Base-by-base conservation (phyloP, 1,284 basidiomycete species). In the Ceratobasidium papillatum region DNA sequence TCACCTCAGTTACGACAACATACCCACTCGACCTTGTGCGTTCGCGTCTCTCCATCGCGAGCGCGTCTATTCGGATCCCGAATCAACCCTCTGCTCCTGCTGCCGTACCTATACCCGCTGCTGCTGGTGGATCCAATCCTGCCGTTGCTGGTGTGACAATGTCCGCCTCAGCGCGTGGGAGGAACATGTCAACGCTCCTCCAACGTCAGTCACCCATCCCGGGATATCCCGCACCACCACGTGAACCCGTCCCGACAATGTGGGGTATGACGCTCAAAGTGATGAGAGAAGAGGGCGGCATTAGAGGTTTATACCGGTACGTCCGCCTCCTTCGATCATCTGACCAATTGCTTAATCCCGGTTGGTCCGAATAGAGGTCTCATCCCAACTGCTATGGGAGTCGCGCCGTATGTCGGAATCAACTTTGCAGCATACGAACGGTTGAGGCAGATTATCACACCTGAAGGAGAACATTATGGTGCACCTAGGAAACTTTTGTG, bases 11-110 rank as follows among this genome's bases (percentile, higher is more conserved):
- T 75, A 91, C 92, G 77, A 89, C 93, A 38, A 98, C 96, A 80
- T 98, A 98, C 83, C 96, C 96, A 2, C 84, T 98, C 77, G 96
- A 98, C 82, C 89, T 98, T 71, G 93, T 98, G 27, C 89, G 96
- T 66, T 94, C 94, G n/a, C 88, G 96, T 61, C 85, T 98, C 78
- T 96, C 94, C 34, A 97, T 98, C 79, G 95, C 94, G 14, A 95
- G 94, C 2, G 93, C 92, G 41, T 90, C 91, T 63, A 87, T 92
- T 80, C 84, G 86, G 47, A 54, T 81, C 45, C 77, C 77, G 19
- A 52, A 74, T 43, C 38, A 66, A 47, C 72, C 64, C 27, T 54
- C 71, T 43, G 49, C 78, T 38, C 75, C 78, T 73, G 69, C 79
- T 9, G 74, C 79, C 19, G 82, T 84, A 76, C 83, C 82, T 61